These are phyloP conservation scores for Raphidocelis subcapitata DNA, from an alignment of 139 green algal species.

Conservation along the genomic window DNA sequence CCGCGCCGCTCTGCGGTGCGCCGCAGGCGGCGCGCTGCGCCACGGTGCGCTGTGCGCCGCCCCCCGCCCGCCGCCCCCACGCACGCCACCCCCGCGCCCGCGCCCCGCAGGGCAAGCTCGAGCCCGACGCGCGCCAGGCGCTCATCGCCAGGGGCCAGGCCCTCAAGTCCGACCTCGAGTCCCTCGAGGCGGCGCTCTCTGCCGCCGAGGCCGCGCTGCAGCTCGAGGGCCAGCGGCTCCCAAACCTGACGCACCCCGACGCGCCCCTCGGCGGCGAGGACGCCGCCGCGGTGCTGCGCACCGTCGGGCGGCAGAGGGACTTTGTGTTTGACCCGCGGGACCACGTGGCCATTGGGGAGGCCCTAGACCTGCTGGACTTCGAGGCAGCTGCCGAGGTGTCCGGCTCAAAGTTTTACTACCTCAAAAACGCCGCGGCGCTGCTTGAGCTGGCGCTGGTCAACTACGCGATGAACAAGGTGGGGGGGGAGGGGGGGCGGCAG, in stretches of 20 bases:
- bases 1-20: not conserved
- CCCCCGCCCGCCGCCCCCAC: too few relatives aligned
- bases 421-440: constrained; percentile 86
- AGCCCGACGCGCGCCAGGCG: constrained; percentile 57
- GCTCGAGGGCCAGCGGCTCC: constrained; percentile 86
- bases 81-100: not conserved
- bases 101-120: constrained; percentile 79
- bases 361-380: constrained; percentile 87
- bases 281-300: constrained; percentile 41
- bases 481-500: constrained; percentile 52
- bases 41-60: too few relatives aligned
- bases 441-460: constrained; percentile 96
- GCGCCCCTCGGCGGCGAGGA: constrained; percentile 79
- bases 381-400: constrained; percentile 72
- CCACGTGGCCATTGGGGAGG: constrained; percentile 78
- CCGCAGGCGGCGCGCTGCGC: too few relatives aligned
- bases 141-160: constrained; percentile 85
- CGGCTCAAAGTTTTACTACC: constrained; percentile 96
- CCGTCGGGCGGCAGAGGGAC: constrained; percentile 52
- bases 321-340: constrained; percentile 82
- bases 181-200: constrained; percentile 62
- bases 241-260: constrained; percentile 93
- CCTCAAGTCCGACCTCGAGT: constrained; percentile 87
- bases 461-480: constrained; percentile 72
- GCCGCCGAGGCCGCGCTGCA: constrained; percentile 80